Base-by-base conservation (phyloP, 2,329 filamentous ascomycete genomes). In the Truncatella angustata region DNA sequence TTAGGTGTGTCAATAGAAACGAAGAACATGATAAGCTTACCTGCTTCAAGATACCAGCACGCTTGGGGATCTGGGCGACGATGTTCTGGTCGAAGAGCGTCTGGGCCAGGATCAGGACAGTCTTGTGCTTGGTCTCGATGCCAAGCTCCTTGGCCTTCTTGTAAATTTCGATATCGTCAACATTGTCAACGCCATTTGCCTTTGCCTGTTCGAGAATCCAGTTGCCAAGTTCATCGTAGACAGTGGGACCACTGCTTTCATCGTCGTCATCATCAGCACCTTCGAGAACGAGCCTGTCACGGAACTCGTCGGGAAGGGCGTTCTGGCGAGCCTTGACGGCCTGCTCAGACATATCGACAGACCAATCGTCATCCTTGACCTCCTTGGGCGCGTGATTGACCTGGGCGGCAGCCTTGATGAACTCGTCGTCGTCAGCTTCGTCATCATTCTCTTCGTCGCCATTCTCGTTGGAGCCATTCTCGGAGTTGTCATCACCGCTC, bases 131-230 rank as follows among this genome's bases (percentile, higher is more conserved):
- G 74, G 74, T 73, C 75, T 97, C 93, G 59, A 99, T 94, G 63
- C 92, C 92, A 52, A 97, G 80, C 64, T 97, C 94, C 77, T 96
- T 94, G 59, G 93, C 93, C 81, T 99, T 97, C 74, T 95, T 77
- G 73, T 96, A 97, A 69, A 99, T 90, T 35, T 92, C 87, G 60
- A 97, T 81, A 65, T 95, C 92, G 66, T 91, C 86, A 59, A 99
- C 82, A 54, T 91, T 86, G 73, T 85, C 80, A 63, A 96, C 79
- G 62, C 85, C 89, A 73, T 88, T 86, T 58, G 84, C 81, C 5
- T 21, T 44, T 53, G 86, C 85, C 67, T 92, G 80, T 54, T 78
- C 79, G 66, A 90, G 81, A 65, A 99, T 90, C 94, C 94, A 99
- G 74, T 87, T 90, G 67, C 92, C 94, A 58, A 99, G 85, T 62